phyloP scores from a whole-genome alignment of 306 rosid species.

The Cicer chorassanicum region DNA sequence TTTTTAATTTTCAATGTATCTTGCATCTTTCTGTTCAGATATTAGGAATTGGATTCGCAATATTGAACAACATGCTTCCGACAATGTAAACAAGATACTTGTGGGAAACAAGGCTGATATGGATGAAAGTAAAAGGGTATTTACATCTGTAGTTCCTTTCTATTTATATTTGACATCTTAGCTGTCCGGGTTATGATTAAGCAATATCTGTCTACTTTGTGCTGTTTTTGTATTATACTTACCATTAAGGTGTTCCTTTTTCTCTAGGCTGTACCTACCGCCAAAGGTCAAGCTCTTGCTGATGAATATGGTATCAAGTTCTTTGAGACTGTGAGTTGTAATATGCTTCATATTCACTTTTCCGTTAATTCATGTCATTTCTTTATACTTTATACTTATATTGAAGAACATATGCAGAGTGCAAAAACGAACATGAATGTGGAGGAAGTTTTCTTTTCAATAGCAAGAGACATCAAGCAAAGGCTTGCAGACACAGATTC shows the following conservation, averaged over 20 bases:
- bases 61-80: slow-evolving; percentile 87
- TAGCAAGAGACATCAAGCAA: slow-evolving; percentile 79
- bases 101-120: slow-evolving; percentile 91
- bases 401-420: slow-evolving; percentile 61
- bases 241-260: slow-evolving; percentile 21
- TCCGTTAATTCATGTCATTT: slow-evolving; percentile 23
- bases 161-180: slow-evolving; percentile 32
- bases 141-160: slow-evolving; percentile 33
- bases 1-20: slow-evolving; percentile 25
- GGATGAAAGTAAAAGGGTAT: slow-evolving; percentile 88
- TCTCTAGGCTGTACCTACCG: slow-evolving; percentile 77
- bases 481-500: slow-evolving; percentile 85
- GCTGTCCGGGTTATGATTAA: slow-evolving; percentile 18
- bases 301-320: slow-evolving; percentile 91
- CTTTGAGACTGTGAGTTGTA: slow-evolving; percentile 78
- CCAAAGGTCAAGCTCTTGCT: slow-evolving; percentile 92
- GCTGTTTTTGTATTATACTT: slow-evolving; percentile 9
- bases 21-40: slow-evolving; percentile 53
- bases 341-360: slow-evolving; percentile 33
- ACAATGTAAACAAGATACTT: slow-evolving; percentile 77
- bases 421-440: slow-evolving; percentile 90
- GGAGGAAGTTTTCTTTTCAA: slow-evolving; percentile 90
- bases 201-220: slow-evolving; percentile 11
- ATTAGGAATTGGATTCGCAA: slow-evolving; percentile 90
- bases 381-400: slow-evolving; percentile 35